Percentiles rank a stretch among this genome's conserved stretches.
Evolutionary conservation across 805 yeast genomes (phyloP).

Genomic region (Grigorovia jiainica): DNA sequence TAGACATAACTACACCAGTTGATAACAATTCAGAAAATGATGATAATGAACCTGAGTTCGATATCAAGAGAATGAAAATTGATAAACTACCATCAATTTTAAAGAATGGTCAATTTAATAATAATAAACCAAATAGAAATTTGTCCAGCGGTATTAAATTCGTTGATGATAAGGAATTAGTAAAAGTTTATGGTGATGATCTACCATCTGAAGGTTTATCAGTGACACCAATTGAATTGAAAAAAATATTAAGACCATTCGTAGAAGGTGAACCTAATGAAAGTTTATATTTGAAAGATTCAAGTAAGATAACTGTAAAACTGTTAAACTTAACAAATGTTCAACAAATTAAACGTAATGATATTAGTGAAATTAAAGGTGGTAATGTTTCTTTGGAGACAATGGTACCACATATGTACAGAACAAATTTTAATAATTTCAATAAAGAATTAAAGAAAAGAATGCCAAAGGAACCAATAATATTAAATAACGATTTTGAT

Average conservation of each 20-base stretch:
- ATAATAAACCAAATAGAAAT: slow-evolving; percentile 1
- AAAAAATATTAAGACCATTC: slow-evolving; percentile 26
- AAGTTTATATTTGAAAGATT: slow-evolving; percentile 13
- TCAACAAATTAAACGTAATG: slow-evolving; percentile 11
- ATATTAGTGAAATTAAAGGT: slow-evolving; percentile 21
- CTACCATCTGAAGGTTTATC: slow-evolving; percentile 22
- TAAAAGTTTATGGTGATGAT: slow-evolving; percentile 27
- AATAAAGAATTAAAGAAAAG: slow-evolving; percentile 19
- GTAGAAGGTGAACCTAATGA: slow-evolving; percentile 29
- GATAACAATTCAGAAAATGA: not conserved
- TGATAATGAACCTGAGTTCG: not conserved
- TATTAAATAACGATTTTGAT: slow-evolving; percentile 8
- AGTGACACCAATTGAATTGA: slow-evolving; percentile 23
- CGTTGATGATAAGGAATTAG: slow-evolving; percentile 18
- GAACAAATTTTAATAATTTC: slow-evolving; percentile 20
- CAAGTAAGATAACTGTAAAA: slow-evolving; percentile 10
- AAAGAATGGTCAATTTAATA: slow-evolving; percentile 7
- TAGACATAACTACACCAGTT: no score
- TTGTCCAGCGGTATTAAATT: slow-evolving; percentile 15
- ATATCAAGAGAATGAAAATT: not conserved
- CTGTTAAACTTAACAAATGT: slow-evolving; percentile 1
- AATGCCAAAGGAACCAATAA: slow-evolving; percentile 24
- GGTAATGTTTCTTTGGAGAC: slow-evolving; percentile 25
- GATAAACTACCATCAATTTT: slow-evolving; percentile 15
- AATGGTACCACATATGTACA: slow-evolving; percentile 14